Evolutionary conservation across 2,329 filamentous ascomycete species (phyloP).

Genomic region (Aspergillus sergii): DNA sequence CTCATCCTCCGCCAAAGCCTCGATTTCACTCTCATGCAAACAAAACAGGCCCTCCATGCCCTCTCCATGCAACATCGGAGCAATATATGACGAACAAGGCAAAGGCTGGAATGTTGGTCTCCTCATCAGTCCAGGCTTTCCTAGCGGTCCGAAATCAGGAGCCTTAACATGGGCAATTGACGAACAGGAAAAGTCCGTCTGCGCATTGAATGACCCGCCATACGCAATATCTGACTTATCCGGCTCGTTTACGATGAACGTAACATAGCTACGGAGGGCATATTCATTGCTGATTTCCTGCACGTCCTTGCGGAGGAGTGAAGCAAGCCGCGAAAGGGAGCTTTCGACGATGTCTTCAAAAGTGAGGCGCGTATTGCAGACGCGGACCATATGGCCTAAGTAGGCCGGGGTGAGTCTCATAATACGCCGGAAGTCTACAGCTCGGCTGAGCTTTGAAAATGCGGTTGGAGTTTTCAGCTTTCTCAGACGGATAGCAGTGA

Average conservation of each 20-base stretch:
- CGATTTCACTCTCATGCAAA: conserved; percentile 15
- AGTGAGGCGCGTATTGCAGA: conserved; percentile 14
- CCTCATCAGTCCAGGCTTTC: conserved; percentile 10
- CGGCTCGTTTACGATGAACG: conserved; percentile 14
- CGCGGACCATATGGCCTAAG: conserved; percentile 26
- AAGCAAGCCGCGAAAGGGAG: conserved; percentile 6
- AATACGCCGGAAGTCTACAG: conserved; percentile 22
- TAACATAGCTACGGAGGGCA: conserved; percentile 21
- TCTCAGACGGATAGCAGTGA: conserved; percentile 12
- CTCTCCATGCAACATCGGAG: conserved; percentile 6
- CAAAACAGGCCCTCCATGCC: conserved; percentile 19
- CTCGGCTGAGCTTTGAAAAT: conserved; percentile 18
- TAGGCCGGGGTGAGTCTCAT: conserved; percentile 19
- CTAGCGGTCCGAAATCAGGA: conserved; percentile 15
- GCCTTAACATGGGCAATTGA: conserved; percentile 18
- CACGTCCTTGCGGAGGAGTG: conserved; percentile 3
- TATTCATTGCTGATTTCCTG: conserved; percentile 7
- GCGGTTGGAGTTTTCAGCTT: background rate
- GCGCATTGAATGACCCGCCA: conserved; percentile 16
- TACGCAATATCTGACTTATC: conserved; percentile 22
- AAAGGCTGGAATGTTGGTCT: conserved; percentile 14
- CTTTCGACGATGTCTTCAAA: background rate
- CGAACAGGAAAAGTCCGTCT: conserved; percentile 18
- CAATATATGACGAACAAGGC: conserved; percentile 19
- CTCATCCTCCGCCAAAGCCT: conserved; percentile 8